Evolutionary conservation across 352 stramenopile species (phyloP).

Genomic region (Peronospora farinosa): DNA sequence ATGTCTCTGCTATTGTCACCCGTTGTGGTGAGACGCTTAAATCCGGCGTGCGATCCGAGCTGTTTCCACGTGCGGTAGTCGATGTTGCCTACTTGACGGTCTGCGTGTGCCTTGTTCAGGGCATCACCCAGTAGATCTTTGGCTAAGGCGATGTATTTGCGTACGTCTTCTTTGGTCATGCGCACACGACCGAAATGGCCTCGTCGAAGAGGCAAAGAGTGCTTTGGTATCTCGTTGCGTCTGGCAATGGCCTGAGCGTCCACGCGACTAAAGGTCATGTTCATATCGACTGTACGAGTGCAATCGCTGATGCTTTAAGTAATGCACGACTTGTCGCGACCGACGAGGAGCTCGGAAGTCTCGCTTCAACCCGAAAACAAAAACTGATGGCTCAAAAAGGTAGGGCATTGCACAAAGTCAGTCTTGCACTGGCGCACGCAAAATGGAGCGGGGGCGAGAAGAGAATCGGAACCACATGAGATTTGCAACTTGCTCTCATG

Average conservation of each 20-base stretch:
- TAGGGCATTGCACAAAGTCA: conserved; percentile 4
- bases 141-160: conserved; percentile 37
- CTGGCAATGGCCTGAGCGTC: conserved; percentile 31
- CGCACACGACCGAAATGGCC: conserved; percentile 41
- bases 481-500: conserved; percentile 26
- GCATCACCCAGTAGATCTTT: conserved; percentile 42
- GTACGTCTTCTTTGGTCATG: conserved; percentile 28
- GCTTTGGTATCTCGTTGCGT: conserved; percentile 15
- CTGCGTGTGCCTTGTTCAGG: conserved; percentile 31
- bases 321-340: not conserved
- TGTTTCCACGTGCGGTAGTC: conserved; percentile 53
- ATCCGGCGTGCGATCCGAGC: conserved; percentile 39
- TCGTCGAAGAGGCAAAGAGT: conserved; percentile 41
- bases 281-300: conserved; percentile 15
- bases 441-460: conserved; percentile 25
- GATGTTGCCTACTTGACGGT: conserved; percentile 36
- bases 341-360: conserved; percentile 5
- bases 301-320: not conserved
- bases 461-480: conserved; percentile 27
- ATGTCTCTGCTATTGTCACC: conserved; percentile 33
- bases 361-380: conserved; percentile 20
- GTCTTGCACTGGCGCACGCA: conserved; percentile 20
- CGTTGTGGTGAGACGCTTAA: conserved; percentile 52
- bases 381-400: conserved; percentile 20
- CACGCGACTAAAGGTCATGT: conserved; percentile 21